Conservation (phyloP, 306 rosid species). For the Quercus bicolor region DNA sequence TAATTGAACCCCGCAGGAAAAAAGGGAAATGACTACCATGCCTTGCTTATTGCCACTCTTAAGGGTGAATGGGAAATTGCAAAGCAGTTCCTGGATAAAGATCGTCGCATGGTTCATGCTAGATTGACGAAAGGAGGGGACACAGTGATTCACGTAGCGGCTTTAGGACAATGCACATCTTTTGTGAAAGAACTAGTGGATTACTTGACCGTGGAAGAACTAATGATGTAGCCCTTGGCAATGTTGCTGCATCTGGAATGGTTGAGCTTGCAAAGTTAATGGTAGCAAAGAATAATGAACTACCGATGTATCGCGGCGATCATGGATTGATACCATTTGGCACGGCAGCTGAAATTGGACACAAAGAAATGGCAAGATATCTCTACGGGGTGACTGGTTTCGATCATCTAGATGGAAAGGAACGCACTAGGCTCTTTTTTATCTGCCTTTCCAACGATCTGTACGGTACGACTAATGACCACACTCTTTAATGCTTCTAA, state of each 20-base stretch:
- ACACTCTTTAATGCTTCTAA: too few relatives aligned
- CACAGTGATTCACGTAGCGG: background rate
- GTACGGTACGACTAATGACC: background rate
- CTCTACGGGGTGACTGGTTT: background rate
- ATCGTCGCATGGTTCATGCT: background rate
- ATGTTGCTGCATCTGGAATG: background rate
- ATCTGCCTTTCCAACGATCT: background rate
- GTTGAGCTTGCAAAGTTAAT: background rate
- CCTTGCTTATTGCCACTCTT: background rate
- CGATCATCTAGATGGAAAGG: background rate
- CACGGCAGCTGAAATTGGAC: background rate
- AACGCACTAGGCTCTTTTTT: background rate
- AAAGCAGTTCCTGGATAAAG: background rate
- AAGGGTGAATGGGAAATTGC: background rate
- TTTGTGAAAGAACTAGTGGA: background rate
- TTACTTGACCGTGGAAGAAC: background rate
- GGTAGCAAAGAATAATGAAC: background rate
- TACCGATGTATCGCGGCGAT: background rate
- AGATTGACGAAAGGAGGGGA: background rate
- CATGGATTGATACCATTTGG: background rate
- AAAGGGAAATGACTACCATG: background rate
- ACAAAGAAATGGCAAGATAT: background rate
- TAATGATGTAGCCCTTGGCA: background rate
- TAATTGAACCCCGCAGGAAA: background rate
- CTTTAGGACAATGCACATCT: background rate